phyloP scores from a whole-genome alignment of 495 filamentous ascomycete species.

The Aspergillus nidulans region DNA sequence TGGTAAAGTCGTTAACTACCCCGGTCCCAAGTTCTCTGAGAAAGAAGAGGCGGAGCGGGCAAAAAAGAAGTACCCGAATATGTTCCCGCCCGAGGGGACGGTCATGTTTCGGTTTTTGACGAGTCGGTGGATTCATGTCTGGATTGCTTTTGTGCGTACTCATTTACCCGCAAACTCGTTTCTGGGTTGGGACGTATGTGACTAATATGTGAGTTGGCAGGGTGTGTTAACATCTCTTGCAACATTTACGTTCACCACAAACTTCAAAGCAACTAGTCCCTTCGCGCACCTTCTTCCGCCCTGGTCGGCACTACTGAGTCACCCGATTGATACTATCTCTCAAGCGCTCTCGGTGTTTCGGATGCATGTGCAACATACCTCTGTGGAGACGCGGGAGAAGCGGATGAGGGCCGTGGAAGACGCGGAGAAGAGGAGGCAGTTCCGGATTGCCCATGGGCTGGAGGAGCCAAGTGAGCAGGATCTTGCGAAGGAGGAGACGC shows the following conservation, averaged over 20 bases:
- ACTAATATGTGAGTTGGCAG: slow-evolving; percentile 30
- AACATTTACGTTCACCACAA: slow-evolving; percentile 59
- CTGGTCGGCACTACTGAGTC: slow-evolving; percentile 50
- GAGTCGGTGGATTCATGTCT: slow-evolving; percentile 66
- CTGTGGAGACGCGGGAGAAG: slow-evolving; percentile 59
- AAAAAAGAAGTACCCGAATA: slow-evolving; percentile 68
- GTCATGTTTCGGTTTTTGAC: slow-evolving; percentile 73
- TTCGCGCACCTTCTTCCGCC: slow-evolving; percentile 69
- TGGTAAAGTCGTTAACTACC: slow-evolving; percentile 49
- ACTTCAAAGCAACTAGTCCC: slow-evolving; percentile 66
- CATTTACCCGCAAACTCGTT: background rate
- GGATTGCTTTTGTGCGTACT: slow-evolving; percentile 69
- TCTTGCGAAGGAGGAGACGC: slow-evolving; percentile 8
- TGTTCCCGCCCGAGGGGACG: slow-evolving; percentile 72
- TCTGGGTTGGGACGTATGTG: background rate
- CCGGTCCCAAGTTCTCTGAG: slow-evolving; percentile 58
- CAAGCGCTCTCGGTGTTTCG: slow-evolving; percentile 61
- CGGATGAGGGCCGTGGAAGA: slow-evolving; percentile 67
- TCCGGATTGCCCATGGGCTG: slow-evolving; percentile 76
- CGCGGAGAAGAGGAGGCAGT: slow-evolving; percentile 71
- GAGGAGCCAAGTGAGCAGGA: slow-evolving; percentile 42
- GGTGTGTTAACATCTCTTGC: slow-evolving; percentile 64
- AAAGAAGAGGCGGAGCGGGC: slow-evolving; percentile 58
- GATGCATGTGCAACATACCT: slow-evolving; percentile 62
- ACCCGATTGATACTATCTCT: slow-evolving; percentile 58